phyloP scores from a whole-genome alignment of 2,329 filamentous ascomycete genomes.

The Geoglossum cookeanum region DNA sequence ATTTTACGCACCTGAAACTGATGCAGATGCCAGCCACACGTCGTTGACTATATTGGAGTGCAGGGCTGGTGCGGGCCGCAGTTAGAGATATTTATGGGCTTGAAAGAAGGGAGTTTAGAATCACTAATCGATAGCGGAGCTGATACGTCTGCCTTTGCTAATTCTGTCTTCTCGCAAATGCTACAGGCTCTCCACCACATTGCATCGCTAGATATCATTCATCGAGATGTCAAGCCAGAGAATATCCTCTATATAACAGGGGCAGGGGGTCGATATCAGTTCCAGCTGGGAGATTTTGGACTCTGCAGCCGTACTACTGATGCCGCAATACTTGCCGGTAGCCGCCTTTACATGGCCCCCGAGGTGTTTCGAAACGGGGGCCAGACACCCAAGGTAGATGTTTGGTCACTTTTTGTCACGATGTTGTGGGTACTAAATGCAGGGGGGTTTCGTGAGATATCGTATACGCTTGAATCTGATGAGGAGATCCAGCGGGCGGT shows the following conservation, averaged over 20 bases:
- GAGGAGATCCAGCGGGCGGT: not conserved
- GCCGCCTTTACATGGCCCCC: slow-evolving; percentile 10
- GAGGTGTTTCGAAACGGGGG: slow-evolving; percentile 6
- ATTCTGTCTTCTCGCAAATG: slow-evolving; percentile 25
- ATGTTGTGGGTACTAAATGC: slow-evolving; percentile 10
- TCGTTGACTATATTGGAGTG: slow-evolving; percentile 7
- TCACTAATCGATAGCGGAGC: not conserved
- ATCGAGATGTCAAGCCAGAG: slow-evolving; percentile 44
- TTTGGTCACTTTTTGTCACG: slow-evolving; percentile 15
- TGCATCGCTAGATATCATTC: slow-evolving; percentile 34
- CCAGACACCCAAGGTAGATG: slow-evolving; percentile 12
- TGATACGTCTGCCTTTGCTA: not conserved
- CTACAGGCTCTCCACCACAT: slow-evolving; percentile 38
- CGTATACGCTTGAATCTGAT: not conserved
- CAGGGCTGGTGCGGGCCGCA: slow-evolving; percentile 1
- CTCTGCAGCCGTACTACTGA: slow-evolving; percentile 6
- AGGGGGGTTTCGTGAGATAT: slow-evolving; percentile 4
- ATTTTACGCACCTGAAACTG: not conserved
- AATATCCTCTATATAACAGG: slow-evolving; percentile 30
- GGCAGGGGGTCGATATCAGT: slow-evolving; percentile 6
- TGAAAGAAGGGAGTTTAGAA: slow-evolving; percentile 5
- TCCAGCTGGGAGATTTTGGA: slow-evolving; percentile 13
- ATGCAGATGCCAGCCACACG: slow-evolving; percentile 6
- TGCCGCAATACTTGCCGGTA: slow-evolving; percentile 6
- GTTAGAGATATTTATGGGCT: slow-evolving; percentile 7